phyloP scores from a whole-genome alignment of 495 filamentous ascomycete species.

The Neurospora tetraspora region DNA sequence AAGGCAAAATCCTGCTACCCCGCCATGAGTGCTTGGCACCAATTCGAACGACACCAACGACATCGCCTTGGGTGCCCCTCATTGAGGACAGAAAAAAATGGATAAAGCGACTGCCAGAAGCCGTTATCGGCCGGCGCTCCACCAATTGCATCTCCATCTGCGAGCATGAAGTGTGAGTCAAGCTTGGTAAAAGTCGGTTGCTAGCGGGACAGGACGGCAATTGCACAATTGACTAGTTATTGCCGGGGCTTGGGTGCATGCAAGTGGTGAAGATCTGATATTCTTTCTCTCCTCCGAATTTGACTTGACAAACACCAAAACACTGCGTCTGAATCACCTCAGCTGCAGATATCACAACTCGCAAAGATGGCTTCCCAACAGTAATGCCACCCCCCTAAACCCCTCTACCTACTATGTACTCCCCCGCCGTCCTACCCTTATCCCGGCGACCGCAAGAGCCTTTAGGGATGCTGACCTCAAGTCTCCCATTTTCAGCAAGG shows the following conservation, averaged over 20 bases:
- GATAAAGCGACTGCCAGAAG: not conserved
- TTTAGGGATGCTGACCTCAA: not conserved
- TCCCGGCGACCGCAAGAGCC: not conserved
- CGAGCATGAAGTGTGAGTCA: not conserved
- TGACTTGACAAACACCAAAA: not conserved
- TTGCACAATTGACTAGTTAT: not conserved
- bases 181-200: not conserved
- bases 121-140: not conserved
- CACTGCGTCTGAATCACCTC: constrained; percentile 6
- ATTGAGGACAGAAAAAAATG: not conserved
- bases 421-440: not conserved
- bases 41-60: not conserved
- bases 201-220: not conserved
- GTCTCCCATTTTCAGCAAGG: constrained; percentile 23
- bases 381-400: constrained; percentile 7
- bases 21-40: not conserved
- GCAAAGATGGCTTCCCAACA: constrained; percentile 24
- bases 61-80: not conserved
- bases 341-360: not conserved
- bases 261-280: not conserved
- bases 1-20: not conserved
- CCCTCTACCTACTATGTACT: not conserved
- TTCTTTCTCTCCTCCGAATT: constrained; percentile 1
- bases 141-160: not conserved
- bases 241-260: not conserved